These are phyloP conservation scores for Conticribra guillardii DNA, from an alignment of 108 stramenopile species.

Conservation along the genomic window DNA sequence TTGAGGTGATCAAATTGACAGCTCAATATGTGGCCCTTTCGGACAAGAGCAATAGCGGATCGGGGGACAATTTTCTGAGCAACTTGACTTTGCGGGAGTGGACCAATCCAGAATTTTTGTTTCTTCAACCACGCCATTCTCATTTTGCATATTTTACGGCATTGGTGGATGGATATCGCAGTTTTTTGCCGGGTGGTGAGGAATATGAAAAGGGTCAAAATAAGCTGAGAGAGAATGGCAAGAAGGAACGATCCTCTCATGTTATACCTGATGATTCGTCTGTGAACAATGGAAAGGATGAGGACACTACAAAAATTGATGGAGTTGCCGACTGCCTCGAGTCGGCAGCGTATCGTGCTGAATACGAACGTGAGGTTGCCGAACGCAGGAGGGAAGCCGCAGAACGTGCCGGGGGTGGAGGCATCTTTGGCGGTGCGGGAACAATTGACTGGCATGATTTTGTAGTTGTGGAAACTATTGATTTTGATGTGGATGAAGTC, in stretches of 20 bases:
- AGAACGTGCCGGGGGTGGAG: constrained; percentile 63
- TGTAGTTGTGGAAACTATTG: constrained; percentile 98
- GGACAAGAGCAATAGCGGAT: constrained; percentile 10
- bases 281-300: background rate
- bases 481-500: constrained; percentile 89
- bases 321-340: constrained; percentile 48
- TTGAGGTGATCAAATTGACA: constrained; percentile 92
- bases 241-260: constrained; percentile 32
- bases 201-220: constrained; percentile 30
- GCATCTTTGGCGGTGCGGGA: constrained; percentile 54
- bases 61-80: constrained; percentile 78
- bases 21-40: constrained; percentile 96
- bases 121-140: constrained; percentile 92
- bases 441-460: constrained; percentile 98
- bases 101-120: constrained; percentile 89
- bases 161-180: constrained; percentile 93
- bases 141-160: constrained; percentile 96
- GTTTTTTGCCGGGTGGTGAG: constrained; percentile 72
- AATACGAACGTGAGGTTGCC: constrained; percentile 84
- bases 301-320: background rate
- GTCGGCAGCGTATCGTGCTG: constrained; percentile 75
- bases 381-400: constrained; percentile 62
- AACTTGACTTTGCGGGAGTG: constrained; percentile 83
- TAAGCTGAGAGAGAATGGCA: constrained; percentile 24
- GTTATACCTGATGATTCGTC: constrained; percentile 25